A percentile compares a stretch with the other conserved stretches of the same genome.
Conservation (phyloP, 805 yeast genomes). For the Candida silvicultrix region DNA sequence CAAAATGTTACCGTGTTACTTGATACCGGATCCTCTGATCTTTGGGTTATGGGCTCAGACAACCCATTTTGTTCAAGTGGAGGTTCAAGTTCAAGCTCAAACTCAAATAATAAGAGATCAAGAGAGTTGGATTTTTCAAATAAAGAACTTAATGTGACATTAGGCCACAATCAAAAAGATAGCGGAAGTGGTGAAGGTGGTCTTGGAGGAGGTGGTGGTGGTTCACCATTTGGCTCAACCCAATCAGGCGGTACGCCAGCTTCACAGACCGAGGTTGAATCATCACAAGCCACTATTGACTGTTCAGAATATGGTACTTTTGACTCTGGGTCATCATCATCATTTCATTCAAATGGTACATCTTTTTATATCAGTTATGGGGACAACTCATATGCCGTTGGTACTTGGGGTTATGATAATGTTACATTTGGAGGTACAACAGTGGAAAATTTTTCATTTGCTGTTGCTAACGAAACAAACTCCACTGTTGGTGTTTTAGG, state of each 20-base stretch:
- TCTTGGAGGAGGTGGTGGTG: neutral
- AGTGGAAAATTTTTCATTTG: constrained; percentile 51
- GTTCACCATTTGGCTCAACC: neutral
- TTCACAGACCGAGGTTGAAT: neutral
- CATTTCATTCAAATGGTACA: constrained; percentile 27
- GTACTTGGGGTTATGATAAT: constrained; percentile 41
- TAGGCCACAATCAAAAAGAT: neutral
- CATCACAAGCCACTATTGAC: constrained; percentile 23
- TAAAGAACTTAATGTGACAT: neutral
- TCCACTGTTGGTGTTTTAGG: constrained; percentile 62
- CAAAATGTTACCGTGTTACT: constrained; percentile 50
- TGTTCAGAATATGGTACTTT: constrained; percentile 37
- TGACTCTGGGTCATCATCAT: constrained; percentile 23
- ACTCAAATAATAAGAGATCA: constrained; percentile 4
- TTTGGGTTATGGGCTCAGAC: constrained; percentile 51
- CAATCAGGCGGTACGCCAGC: neutral
- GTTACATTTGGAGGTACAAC: constrained; percentile 45
- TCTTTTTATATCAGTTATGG: constrained; percentile 43
- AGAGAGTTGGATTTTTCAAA: constrained; percentile 6
- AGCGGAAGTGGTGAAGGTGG: neutral
- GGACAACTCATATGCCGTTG: constrained; percentile 43
- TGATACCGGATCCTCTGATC: constrained; percentile 77
- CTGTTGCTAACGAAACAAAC: constrained; percentile 56
- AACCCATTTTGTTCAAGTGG: constrained; percentile 39
- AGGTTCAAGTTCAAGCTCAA: constrained; percentile 4